phyloP scores from a whole-genome alignment of 495 filamentous ascomycete species.

The Hypoxylon rickii region DNA sequence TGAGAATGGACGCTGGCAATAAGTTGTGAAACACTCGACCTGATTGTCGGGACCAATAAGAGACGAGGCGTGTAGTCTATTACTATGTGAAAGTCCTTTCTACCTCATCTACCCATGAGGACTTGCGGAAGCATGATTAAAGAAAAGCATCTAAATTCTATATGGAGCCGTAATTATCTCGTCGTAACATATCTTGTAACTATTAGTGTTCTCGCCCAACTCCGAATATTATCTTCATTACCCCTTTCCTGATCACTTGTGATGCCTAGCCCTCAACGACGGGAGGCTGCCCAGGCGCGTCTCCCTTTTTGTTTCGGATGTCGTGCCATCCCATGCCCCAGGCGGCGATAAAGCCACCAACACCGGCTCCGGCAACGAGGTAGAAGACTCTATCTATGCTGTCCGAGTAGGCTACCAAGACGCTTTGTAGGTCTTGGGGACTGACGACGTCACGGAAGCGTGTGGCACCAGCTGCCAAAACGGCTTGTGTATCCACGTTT shows the following conservation, averaged over 20 bases:
- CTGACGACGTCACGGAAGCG: conserved; percentile 46
- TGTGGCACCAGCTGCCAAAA: conserved; percentile 47
- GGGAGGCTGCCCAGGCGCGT: background rate
- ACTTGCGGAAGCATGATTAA: too few relatives aligned
- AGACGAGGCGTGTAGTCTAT: too few relatives aligned
- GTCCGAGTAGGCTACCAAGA: conserved; percentile 50
- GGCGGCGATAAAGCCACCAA: conserved; percentile 27
- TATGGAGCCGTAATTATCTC: too few relatives aligned
- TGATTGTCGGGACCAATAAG: too few relatives aligned
- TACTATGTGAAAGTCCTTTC: too few relatives aligned
- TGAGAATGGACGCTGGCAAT: too few relatives aligned
- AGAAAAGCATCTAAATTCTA: too few relatives aligned
- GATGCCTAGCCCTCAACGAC: background rate
- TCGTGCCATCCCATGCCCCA: conserved; percentile 59
- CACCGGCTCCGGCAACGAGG: conserved; percentile 36
- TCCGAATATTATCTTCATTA: too few relatives aligned
- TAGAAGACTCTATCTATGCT: conserved; percentile 48
- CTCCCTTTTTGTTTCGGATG: conserved; percentile 47
- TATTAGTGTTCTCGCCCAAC: background rate
- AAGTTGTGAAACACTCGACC: too few relatives aligned
- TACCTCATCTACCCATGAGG: too few relatives aligned
- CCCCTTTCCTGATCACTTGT: too few relatives aligned
- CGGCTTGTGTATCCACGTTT: conserved; percentile 32
- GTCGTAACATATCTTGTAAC: conserved; percentile 1
- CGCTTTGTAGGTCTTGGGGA: conserved; percentile 11